These are phyloP conservation scores for Sphaerosporella brunnea DNA, from an alignment of 495 filamentous ascomycete species.

Conservation along the genomic window DNA sequence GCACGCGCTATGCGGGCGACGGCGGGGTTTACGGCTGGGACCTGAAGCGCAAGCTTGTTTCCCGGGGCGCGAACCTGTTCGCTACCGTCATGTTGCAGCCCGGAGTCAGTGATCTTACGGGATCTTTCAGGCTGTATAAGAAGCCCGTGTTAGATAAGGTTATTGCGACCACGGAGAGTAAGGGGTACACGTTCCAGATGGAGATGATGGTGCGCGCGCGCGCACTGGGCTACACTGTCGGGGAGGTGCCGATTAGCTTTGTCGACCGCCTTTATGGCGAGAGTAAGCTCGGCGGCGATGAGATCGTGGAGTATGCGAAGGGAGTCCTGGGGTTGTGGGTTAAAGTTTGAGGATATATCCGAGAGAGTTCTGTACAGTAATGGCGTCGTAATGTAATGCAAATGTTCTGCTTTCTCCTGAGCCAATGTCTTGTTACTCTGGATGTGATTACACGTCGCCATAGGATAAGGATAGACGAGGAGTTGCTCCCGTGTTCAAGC, in stretches of 20 bases:
- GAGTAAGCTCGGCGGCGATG: slow-evolving; percentile 80
- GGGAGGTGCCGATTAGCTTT: slow-evolving; percentile 88
- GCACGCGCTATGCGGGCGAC: slow-evolving; percentile 75
- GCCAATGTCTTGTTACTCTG: too few relatives aligned
- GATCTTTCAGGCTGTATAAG: slow-evolving; percentile 89
- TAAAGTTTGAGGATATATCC: too few relatives aligned
- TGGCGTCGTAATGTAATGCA: too few relatives aligned
- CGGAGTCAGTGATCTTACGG: slow-evolving; percentile 91
- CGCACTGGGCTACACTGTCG: slow-evolving; percentile 75
- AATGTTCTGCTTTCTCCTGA: too few relatives aligned
- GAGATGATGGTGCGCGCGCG: slow-evolving; percentile 80
- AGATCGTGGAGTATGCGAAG: slow-evolving; percentile 94
- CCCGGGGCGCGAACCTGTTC: slow-evolving; percentile 81
- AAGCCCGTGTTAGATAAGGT: slow-evolving; percentile 74
- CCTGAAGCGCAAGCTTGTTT: slow-evolving; percentile 85
- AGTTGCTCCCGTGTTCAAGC: too few relatives aligned
- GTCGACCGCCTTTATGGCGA: slow-evolving; percentile 92
- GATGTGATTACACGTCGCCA: too few relatives aligned
- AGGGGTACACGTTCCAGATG: slow-evolving; percentile 99
- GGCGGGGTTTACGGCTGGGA: slow-evolving; percentile 97
- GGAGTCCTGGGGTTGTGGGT: slow-evolving; percentile 43
- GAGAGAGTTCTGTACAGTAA: too few relatives aligned
- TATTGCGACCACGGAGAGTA: slow-evolving; percentile 72
- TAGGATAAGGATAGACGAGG: too few relatives aligned
- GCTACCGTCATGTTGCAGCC: slow-evolving; percentile 86